Evolutionary conservation across 495 filamentous ascomycete genomes (phyloP).

Genomic region (Lophium mytilinum): DNA sequence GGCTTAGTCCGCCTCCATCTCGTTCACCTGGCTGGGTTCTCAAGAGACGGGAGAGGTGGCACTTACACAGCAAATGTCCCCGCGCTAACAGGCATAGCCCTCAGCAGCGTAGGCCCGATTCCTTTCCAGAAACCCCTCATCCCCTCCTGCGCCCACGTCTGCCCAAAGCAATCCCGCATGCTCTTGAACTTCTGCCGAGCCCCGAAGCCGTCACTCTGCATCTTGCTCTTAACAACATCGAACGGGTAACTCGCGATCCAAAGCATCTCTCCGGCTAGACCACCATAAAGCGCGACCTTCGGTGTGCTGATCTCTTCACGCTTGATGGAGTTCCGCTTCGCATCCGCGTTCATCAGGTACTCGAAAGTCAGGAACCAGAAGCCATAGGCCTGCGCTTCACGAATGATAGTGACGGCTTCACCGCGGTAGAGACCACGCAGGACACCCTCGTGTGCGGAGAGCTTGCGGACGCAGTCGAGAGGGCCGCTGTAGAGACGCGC

Average conservation of each 20-base stretch:
- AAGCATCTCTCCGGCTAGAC: constrained; percentile 84
- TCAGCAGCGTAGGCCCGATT: constrained; percentile 82
- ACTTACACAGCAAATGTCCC: constrained; percentile 81
- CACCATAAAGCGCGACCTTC: constrained; percentile 89
- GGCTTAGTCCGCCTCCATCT: no score
- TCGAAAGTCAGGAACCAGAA: constrained; percentile 93
- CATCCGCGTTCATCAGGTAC: constrained; percentile 89
- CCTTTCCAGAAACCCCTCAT: constrained; percentile 91
- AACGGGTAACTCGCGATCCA: constrained; percentile 92
- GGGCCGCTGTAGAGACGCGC: constrained; percentile 74
- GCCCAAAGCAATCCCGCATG: constrained; percentile 84
- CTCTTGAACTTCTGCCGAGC: constrained; percentile 56
- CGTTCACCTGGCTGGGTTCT: no score
- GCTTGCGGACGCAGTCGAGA: constrained; percentile 80
- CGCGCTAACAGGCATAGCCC: constrained; percentile 95
- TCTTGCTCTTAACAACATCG: constrained; percentile 97
- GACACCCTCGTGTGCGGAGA: constrained; percentile 56
- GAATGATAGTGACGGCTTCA: constrained; percentile 70
- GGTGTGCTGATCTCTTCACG: constrained; percentile 69
- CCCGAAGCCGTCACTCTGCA: constrained; percentile 93
- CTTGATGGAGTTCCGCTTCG: constrained; percentile 59
- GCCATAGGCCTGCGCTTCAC: constrained; percentile 92
- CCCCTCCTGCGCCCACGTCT: constrained; percentile 74
- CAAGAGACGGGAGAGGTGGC: neutral
- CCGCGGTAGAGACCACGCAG: constrained; percentile 76